These are phyloP conservation scores for Ricinus communis DNA, from an alignment of 345 rosid genomes.

Conservation along the genomic window DNA sequence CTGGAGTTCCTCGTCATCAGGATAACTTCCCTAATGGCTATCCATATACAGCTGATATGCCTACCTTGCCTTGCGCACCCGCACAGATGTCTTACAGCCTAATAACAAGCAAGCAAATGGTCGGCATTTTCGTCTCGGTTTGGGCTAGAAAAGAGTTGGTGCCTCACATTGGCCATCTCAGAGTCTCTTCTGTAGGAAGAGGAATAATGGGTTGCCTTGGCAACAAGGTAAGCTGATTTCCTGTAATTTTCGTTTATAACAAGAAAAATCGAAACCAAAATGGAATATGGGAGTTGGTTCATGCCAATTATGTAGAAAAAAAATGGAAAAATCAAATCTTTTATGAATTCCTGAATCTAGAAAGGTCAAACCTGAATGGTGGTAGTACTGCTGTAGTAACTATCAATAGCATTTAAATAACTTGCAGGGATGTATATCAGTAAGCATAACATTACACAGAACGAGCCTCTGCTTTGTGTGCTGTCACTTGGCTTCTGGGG, in stretches of 20 bases:
- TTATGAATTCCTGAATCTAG: background rate
- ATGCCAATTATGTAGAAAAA: background rate
- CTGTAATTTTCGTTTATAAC: no score
- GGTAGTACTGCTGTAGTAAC: no score
- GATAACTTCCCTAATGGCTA: conserved; percentile 26
- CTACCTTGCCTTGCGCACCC: conserved; percentile 27
- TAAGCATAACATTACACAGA: conserved; percentile 88
- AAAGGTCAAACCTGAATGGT: background rate
- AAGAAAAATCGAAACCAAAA: no score
- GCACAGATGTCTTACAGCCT: conserved; percentile 52
- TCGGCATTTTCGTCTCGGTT: conserved; percentile 82
- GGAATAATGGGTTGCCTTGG: conserved; percentile 95
- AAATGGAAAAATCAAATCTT: background rate
- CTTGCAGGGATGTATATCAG: conserved; percentile 81
- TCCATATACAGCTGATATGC: conserved; percentile 31
- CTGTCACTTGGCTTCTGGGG: conserved; percentile 94
- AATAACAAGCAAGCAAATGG: conserved; percentile 91
- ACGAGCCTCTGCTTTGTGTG: conserved; percentile 96
- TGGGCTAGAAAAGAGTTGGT: conserved; percentile 85
- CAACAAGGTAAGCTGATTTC: conserved; percentile 57
- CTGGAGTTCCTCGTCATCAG: conserved; percentile 30
- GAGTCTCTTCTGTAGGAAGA: conserved; percentile 76
- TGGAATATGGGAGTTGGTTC: background rate
- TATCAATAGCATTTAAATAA: background rate
- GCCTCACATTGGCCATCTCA: conserved; percentile 84